A percentile compares a stretch with the other conserved stretches of the same genome.
Evolutionary conservation across 2,329 filamentous ascomycete species (phyloP).

Genomic region (Exophiala sp.): DNA sequence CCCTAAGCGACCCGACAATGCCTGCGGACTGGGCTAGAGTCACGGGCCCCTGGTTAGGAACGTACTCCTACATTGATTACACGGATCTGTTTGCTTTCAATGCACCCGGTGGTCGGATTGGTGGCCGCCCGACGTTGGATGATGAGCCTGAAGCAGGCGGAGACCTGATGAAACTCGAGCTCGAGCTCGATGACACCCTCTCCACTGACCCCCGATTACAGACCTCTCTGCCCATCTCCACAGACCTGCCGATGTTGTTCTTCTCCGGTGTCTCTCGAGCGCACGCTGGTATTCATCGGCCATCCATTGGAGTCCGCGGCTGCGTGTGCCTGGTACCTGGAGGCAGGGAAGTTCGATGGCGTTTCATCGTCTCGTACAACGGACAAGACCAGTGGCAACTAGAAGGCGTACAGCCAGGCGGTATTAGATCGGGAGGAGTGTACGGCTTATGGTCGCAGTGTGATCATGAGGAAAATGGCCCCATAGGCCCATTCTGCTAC

Average conservation of each 20-base stretch:
- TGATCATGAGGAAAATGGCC: constrained; percentile 23
- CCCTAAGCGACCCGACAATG: constrained; percentile 16
- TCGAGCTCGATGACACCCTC: constrained; percentile 23
- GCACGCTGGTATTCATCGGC: constrained; percentile 8
- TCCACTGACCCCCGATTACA: constrained; percentile 18
- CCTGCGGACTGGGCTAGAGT: constrained; percentile 28
- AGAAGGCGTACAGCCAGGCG: constrained; percentile 29
- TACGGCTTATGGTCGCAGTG: constrained; percentile 27
- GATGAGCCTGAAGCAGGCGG: constrained; percentile 26
- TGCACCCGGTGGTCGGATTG: constrained; percentile 1
- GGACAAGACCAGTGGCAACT: constrained; percentile 29
- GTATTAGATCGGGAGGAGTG: constrained; percentile 25
- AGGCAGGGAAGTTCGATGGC: constrained; percentile 27
- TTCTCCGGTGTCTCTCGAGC: constrained; percentile 27
- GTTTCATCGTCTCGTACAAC: constrained; percentile 26
- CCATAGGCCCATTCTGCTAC: constrained; percentile 28
- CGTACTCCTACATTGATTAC: constrained; percentile 28
- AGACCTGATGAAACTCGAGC: constrained; percentile 27
- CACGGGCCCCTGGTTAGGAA: constrained; percentile 26
- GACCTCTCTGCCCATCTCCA: constrained; percentile 20
- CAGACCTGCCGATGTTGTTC: constrained; percentile 23
- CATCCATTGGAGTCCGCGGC: constrained; percentile 22
- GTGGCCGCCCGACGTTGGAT: constrained; percentile 19
- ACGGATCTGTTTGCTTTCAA: constrained; percentile 26
- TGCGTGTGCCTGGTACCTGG: constrained; percentile 21